Conservation (phyloP, 2,329 filamentous ascomycete genomes). For the Colletotrichum kahawae region DNA sequence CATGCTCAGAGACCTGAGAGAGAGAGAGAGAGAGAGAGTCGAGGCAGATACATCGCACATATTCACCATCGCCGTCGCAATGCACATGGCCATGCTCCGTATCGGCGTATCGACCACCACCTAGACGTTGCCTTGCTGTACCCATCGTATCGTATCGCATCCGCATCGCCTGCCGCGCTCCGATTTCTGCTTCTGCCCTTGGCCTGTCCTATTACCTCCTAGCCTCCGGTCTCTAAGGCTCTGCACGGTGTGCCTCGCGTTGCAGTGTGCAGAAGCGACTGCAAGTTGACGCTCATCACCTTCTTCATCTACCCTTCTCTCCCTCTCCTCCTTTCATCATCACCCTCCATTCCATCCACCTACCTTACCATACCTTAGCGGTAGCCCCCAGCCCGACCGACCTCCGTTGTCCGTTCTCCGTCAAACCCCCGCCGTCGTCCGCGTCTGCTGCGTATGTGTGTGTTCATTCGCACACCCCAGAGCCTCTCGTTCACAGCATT, state of each 20-base stretch:
- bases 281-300: background rate
- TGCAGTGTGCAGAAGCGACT: slow-evolving; percentile 4
- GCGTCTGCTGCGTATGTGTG: background rate
- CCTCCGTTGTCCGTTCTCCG: background rate
- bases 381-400: background rate
- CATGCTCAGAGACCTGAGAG: background rate
- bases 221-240: background rate
- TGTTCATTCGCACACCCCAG: background rate
- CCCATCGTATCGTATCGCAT: background rate
- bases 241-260: background rate
- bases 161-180: background rate
- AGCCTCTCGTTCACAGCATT: background rate
- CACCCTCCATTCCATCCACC: background rate
- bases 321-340: background rate
- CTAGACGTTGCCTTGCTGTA: background rate
- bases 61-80: background rate
- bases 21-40: background rate
- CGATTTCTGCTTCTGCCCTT: background rate
- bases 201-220: background rate
- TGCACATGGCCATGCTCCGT: background rate
- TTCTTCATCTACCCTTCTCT: background rate
- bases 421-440: background rate
- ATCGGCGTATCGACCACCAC: background rate
- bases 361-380: background rate
- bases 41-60: background rate